Percentiles rank a stretch among this genome's conserved stretches.
Conservation (phyloP, 768 basidiomycete genomes). For the Leccinum imitatum region DNA sequence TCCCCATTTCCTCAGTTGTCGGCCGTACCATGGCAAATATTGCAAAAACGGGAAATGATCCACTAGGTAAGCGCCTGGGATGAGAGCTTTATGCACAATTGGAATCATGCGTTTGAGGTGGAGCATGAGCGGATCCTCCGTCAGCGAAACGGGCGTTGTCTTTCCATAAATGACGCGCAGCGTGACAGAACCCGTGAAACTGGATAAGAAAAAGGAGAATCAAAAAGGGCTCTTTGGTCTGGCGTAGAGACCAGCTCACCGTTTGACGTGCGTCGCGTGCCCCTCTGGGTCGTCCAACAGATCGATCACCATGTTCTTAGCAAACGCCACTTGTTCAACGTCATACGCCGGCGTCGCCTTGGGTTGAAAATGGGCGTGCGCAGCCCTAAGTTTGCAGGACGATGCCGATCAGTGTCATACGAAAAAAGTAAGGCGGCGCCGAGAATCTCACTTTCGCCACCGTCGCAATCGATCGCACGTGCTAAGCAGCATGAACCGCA, state of each 20-base stretch:
- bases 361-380: conserved; percentile 54
- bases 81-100: conserved; percentile 32
- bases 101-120: conserved; percentile 31
- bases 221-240: neutral
- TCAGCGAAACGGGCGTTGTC: conserved; percentile 15
- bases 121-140: conserved; percentile 22
- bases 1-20: conserved; percentile 54
- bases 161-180: conserved; percentile 32
- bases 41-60: conserved; percentile 37
- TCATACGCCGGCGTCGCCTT: conserved; percentile 46
- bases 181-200: conserved; percentile 29
- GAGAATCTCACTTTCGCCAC: conserved; percentile 44
- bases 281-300: conserved; percentile 25
- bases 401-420: neutral
- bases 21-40: conserved; percentile 63
- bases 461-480: conserved; percentile 57
- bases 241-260: conserved; percentile 33
- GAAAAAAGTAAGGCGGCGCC: neutral
- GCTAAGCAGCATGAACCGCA: conserved; percentile 53
- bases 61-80: conserved; percentile 34
- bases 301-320: conserved; percentile 21
- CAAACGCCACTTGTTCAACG: conserved; percentile 43
- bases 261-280: conserved; percentile 26
- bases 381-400: conserved; percentile 39
- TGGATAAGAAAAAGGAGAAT: neutral